phyloP scores from a whole-genome alignment of 768 basidiomycete species.

The Mrakia blollopis region DNA sequence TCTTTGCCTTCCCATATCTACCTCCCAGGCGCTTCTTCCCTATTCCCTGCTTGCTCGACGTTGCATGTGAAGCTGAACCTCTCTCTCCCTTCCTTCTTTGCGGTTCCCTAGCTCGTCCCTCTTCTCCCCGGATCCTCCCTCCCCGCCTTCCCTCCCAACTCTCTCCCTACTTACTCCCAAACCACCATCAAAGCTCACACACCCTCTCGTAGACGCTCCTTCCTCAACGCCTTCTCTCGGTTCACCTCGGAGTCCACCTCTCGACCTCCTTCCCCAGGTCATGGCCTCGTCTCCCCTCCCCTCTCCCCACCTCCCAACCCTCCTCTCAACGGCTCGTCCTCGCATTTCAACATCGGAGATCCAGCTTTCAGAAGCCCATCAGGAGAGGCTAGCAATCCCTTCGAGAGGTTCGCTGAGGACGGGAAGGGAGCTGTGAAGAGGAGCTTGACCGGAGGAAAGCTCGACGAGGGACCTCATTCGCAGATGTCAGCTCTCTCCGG shows the following conservation, averaged over 20 bases:
- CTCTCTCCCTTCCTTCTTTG: neutral
- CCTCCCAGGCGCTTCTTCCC: too few relatives aligned
- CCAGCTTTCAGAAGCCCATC: neutral
- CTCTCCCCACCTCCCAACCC: neutral
- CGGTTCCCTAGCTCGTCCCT: neutral
- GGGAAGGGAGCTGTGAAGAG: neutral
- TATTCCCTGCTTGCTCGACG: neutral
- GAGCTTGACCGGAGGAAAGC: neutral
- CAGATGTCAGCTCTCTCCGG: slow-evolving; percentile 57
- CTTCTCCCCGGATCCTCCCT: neutral
- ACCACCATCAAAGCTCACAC: neutral
- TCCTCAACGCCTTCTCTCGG: slow-evolving; percentile 15
- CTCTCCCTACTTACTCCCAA: slow-evolving; percentile 2
- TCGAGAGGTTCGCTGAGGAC: neutral
- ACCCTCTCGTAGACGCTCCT: slow-evolving; percentile 4
- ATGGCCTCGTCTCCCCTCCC: slow-evolving; percentile 1
- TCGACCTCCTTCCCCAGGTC: neutral
- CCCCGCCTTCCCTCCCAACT: slow-evolving; percentile 1
- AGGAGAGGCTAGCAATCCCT: neutral
- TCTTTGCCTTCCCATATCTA: neutral
- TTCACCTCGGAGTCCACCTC: slow-evolving; percentile 13
- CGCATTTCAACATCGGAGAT: neutral
- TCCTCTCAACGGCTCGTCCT: neutral
- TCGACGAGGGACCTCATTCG: slow-evolving; percentile 7
- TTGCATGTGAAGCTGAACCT: neutral